Evolutionary conservation across 176 grass and related monocot species (phyloP).

Genomic region (Triticum timopheevii): DNA sequence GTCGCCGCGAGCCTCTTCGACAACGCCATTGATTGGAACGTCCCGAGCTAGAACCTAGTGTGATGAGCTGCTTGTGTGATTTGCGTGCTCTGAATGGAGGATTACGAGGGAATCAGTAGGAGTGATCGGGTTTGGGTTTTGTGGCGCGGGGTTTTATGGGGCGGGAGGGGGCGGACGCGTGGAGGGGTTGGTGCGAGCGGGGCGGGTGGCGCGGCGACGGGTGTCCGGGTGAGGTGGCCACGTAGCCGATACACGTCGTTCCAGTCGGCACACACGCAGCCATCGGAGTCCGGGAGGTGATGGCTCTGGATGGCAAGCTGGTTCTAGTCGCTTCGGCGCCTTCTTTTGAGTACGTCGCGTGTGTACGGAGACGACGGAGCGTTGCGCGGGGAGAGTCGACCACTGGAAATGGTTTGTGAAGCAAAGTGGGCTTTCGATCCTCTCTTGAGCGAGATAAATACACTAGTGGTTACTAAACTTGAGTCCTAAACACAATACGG

Average conservation of each 20-base stretch:
- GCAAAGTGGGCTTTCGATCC: no score
- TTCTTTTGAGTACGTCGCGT: background rate
- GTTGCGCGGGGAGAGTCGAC: no score
- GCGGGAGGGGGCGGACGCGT: slow-evolving; percentile 32
- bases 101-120: background rate
- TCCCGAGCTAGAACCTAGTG: slow-evolving; percentile 3
- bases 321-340: slow-evolving; percentile 28
- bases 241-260: slow-evolving; percentile 28
- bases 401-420: no score
- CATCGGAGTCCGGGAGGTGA: background rate
- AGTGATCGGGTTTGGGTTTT: background rate
- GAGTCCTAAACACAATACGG: no score
- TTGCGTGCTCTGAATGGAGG: background rate
- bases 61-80: background rate
- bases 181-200: background rate
- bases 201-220: slow-evolving; percentile 36
- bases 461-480: no score
- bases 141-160: slow-evolving; percentile 32
- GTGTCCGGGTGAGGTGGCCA: slow-evolving; percentile 53
- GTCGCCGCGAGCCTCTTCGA: slow-evolving; percentile 32
- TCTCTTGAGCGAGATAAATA: no score
- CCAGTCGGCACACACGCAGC: background rate
- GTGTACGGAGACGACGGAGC: background rate
- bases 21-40: slow-evolving; percentile 6
- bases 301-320: slow-evolving; percentile 19